Conservation (phyloP, 2,329 filamentous ascomycete species). For the Elsinoe arachidis region DNA sequence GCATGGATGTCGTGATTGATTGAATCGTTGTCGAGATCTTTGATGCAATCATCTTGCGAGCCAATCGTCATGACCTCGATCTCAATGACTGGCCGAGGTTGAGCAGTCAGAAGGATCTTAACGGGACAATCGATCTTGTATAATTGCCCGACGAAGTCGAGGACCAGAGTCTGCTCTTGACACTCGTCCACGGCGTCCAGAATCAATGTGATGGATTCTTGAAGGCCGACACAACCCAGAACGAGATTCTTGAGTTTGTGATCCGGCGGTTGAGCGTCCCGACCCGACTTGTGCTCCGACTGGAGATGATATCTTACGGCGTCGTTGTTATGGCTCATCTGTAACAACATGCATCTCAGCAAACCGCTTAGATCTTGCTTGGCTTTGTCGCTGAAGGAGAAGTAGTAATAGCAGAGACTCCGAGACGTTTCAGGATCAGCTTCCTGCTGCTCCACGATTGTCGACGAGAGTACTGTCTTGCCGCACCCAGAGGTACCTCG, state of each 20-base stretch:
- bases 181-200: slow-evolving; percentile 25
- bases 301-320: too few relatives aligned
- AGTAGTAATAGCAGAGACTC: slow-evolving; percentile 20
- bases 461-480: slow-evolving; percentile 32
- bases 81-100: too few relatives aligned
- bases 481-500: slow-evolving; percentile 27
- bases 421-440: too few relatives aligned
- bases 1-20: too few relatives aligned
- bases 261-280: too few relatives aligned
- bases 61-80: too few relatives aligned
- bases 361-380: slow-evolving; percentile 26
- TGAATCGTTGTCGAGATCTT: too few relatives aligned
- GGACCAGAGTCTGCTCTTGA: background rate
- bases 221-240: background rate
- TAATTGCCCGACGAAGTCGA: background rate
- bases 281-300: too few relatives aligned
- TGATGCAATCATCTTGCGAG: too few relatives aligned
- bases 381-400: slow-evolving; percentile 30
- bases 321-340: slow-evolving; percentile 8
- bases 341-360: slow-evolving; percentile 18
- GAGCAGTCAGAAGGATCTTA: too few relatives aligned
- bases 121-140: too few relatives aligned
- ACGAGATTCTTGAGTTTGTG: too few relatives aligned
- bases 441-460: slow-evolving; percentile 26
- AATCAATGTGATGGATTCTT: slow-evolving; percentile 18